phyloP scores from a whole-genome alignment of 192 early-diverging fungal species.

The Coemansia sp. region DNA sequence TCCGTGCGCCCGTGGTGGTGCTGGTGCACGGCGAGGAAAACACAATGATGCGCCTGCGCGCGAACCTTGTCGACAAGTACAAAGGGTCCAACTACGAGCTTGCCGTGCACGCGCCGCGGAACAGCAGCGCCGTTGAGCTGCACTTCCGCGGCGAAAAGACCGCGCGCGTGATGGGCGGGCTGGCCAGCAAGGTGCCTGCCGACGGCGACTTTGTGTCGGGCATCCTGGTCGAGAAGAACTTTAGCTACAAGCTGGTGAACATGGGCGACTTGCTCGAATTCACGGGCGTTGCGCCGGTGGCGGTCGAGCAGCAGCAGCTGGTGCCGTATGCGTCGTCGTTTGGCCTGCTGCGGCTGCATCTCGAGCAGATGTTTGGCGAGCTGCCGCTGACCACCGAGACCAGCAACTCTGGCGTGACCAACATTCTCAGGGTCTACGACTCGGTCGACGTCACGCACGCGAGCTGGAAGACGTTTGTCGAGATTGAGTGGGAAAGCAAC shows the following conservation, averaged over 20 bases:
- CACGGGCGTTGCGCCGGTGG: constrained; percentile 72
- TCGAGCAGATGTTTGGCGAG: constrained; percentile 93
- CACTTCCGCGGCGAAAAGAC: constrained; percentile 95
- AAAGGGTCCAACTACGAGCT: constrained; percentile 73
- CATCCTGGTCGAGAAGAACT: constrained; percentile 86
- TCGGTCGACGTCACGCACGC: constrained; percentile 68
- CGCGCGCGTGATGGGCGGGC: constrained; percentile 79
- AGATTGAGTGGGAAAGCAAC: constrained; percentile 90
- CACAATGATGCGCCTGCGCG: constrained; percentile 86
- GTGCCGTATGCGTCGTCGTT: constrained; percentile 77
- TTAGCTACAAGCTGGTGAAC: constrained; percentile 83
- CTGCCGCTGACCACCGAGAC: constrained; percentile 32
- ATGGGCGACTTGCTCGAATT: constrained; percentile 79
- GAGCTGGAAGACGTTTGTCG: constrained; percentile 55
- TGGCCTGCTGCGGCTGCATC: constrained; percentile 80
- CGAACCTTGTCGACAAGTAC: constrained; percentile 82
- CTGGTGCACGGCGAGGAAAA: constrained; percentile 97
- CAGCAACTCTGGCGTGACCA: constrained; percentile 14
- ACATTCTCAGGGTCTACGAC: constrained; percentile 62
- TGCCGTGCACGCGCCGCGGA: constrained; percentile 84
- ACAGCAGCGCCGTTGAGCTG: constrained; percentile 85
- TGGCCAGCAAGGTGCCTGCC: constrained; percentile 74
- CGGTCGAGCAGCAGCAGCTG: constrained; percentile 73
- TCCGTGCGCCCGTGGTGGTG: constrained; percentile 86
- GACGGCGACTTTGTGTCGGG: constrained; percentile 69